phyloP scores from a whole-genome alignment of 768 basidiomycete species.

The Suillus weaverae region DNA sequence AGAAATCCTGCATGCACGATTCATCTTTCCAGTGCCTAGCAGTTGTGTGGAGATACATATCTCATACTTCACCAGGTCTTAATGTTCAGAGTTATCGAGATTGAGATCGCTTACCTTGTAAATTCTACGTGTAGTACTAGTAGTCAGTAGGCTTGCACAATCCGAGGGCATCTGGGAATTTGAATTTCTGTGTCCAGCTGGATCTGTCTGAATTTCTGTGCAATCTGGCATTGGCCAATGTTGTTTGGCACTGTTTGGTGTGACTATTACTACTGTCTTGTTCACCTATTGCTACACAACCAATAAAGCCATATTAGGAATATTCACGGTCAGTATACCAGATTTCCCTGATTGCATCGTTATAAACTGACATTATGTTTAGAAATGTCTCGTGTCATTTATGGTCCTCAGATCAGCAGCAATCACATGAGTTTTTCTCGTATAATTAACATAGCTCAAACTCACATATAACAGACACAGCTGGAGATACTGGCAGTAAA shows the following conservation, averaged over 20 bases:
- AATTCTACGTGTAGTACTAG: background rate
- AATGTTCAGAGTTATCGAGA: background rate
- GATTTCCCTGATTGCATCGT: background rate
- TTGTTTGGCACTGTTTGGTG: background rate
- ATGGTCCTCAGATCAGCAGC: background rate
- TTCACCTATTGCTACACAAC: background rate
- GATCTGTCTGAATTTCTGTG: too few relatives aligned
- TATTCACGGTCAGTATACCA: background rate
- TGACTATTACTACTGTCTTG: background rate
- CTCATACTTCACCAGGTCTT: background rate
- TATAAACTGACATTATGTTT: background rate
- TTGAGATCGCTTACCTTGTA: background rate
- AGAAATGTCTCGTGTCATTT: background rate
- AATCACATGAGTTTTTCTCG: background rate
- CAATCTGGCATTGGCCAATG: too few relatives aligned
- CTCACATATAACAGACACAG: too few relatives aligned
- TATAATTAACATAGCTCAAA: too few relatives aligned
- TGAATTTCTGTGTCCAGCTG: too few relatives aligned
- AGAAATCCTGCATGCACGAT: background rate
- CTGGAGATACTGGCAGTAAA: too few relatives aligned
- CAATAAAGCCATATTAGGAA: background rate
- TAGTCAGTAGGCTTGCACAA: too few relatives aligned
- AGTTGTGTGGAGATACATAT: background rate
- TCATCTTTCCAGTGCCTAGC: background rate
- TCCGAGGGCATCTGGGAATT: too few relatives aligned